These are phyloP conservation scores for Aspergillus uvarum DNA, from an alignment of 2,329 filamentous ascomycete genomes.

Conservation along the genomic window DNA sequence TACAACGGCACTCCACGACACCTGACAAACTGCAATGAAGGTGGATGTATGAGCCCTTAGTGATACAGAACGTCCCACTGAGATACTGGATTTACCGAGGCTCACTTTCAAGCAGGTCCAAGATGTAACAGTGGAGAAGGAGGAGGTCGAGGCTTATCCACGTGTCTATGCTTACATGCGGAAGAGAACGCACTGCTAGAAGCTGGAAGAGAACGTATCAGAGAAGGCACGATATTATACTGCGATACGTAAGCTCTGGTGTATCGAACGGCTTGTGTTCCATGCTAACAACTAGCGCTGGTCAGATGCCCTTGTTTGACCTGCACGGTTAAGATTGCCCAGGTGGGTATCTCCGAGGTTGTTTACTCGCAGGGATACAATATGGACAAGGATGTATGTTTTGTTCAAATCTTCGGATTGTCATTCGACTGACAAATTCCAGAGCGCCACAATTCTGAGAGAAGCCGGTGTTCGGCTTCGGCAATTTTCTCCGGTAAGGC, in stretches of 20 bases:
- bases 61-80: neutral
- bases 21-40: conserved; percentile 85
- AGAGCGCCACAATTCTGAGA: conserved; percentile 75
- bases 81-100: neutral
- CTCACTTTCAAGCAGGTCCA: conserved; percentile 41
- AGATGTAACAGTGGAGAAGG: conserved; percentile 77
- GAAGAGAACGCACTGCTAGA: conserved; percentile 97
- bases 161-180: conserved; percentile 94
- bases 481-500: conserved; percentile 75
- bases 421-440: conserved; percentile 14
- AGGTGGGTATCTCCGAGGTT: conserved; percentile 93
- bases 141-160: conserved; percentile 72
- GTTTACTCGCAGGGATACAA: conserved; percentile 93
- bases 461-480: conserved; percentile 81
- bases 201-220: conserved; percentile 85
- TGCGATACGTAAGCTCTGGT: conserved; percentile 67
- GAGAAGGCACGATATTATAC: conserved; percentile 79
- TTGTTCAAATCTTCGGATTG: neutral
- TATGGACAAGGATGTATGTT: conserved; percentile 72
- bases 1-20: conserved; percentile 97
- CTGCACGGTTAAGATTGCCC: conserved; percentile 97
- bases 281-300: neutral
- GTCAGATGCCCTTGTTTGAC: conserved; percentile 83
- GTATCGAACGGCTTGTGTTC: neutral
- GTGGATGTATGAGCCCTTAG: conserved; percentile 63